These are phyloP conservation scores for Torulaspora globosa DNA, from an alignment of 1,139 yeast species.

Conservation along the genomic window DNA sequence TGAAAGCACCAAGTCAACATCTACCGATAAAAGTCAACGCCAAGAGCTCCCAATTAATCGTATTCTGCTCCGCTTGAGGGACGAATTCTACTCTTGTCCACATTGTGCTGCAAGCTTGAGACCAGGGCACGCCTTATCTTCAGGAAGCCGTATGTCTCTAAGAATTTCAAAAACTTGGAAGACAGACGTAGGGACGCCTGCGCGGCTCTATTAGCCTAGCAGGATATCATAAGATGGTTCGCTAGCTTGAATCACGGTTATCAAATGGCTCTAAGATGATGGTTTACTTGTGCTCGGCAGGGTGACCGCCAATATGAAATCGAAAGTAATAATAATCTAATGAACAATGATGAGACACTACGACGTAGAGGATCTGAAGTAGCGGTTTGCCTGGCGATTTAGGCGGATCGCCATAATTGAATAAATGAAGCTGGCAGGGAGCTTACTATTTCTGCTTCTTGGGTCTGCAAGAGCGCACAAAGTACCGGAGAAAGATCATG, in stretches of 20 bases:
- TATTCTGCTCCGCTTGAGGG: too few relatives aligned
- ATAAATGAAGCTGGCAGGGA: constrained; percentile 9
- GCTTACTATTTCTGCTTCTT: constrained; percentile 6
- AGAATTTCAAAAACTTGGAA: too few relatives aligned
- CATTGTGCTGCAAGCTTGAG: too few relatives aligned
- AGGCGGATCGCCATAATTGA: background rate
- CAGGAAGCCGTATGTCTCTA: too few relatives aligned
- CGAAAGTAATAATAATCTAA: background rate
- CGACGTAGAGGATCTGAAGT: background rate
- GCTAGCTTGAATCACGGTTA: background rate
- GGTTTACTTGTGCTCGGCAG: background rate
- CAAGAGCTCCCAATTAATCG: too few relatives aligned
- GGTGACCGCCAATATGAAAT: background rate
- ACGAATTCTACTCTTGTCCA: too few relatives aligned
- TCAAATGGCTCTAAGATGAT: background rate
- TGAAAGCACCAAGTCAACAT: background rate
- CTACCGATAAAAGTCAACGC: too few relatives aligned
- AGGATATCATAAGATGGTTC: background rate
- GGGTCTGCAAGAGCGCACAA: constrained; percentile 11
- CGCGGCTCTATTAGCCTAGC: too few relatives aligned
- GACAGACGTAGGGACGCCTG: too few relatives aligned
- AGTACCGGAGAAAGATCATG: constrained; percentile 39
- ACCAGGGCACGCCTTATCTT: too few relatives aligned
- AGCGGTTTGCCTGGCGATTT: background rate
- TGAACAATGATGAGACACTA: background rate